These are phyloP conservation scores for Glonium stellatum DNA, from an alignment of 495 filamentous ascomycete genomes.

Conservation along the genomic window DNA sequence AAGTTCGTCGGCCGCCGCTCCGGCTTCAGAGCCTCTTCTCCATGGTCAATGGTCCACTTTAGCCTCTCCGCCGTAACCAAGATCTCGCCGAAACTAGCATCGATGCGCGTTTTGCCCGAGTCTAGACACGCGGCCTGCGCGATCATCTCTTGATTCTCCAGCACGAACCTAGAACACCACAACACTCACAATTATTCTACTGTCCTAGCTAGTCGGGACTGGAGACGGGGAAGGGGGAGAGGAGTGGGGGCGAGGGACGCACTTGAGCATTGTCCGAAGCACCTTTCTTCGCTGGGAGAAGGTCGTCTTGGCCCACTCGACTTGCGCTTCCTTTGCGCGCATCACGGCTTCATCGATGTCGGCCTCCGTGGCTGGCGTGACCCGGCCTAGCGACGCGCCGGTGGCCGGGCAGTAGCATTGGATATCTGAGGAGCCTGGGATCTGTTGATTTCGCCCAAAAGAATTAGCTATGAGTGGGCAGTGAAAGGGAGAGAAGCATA, in stretches of 20 bases:
- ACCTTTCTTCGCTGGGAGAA: slow-evolving; percentile 74
- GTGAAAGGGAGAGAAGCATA: slow-evolving; percentile 16
- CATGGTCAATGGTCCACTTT: slow-evolving; percentile 87
- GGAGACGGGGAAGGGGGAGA: background rate
- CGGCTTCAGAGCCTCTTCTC: slow-evolving; percentile 71
- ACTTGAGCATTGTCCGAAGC: slow-evolving; percentile 72
- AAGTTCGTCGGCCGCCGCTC: slow-evolving; percentile 73
- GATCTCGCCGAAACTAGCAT: slow-evolving; percentile 89
- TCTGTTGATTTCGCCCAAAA: slow-evolving; percentile 27
- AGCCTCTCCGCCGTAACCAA: slow-evolving; percentile 90
- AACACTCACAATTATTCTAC: background rate
- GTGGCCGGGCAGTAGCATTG: slow-evolving; percentile 90
- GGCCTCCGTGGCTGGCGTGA: slow-evolving; percentile 68
- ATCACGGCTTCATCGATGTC: slow-evolving; percentile 76
- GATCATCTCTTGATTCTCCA: slow-evolving; percentile 86
- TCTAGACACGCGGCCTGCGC: slow-evolving; percentile 82
- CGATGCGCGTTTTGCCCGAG: slow-evolving; percentile 94
- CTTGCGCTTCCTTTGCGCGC: slow-evolving; percentile 67
- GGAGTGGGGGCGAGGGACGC: slow-evolving; percentile 27
- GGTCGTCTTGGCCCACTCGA: slow-evolving; percentile 70
- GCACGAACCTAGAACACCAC: slow-evolving; percentile 50
- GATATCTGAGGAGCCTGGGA: slow-evolving; percentile 52
- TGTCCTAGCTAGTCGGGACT: background rate
- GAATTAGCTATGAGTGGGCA: slow-evolving; percentile 8
- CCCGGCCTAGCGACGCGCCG: slow-evolving; percentile 70